phyloP scores from a whole-genome alignment of 495 filamentous ascomycete species.

The Penicillium bovifimosum region DNA sequence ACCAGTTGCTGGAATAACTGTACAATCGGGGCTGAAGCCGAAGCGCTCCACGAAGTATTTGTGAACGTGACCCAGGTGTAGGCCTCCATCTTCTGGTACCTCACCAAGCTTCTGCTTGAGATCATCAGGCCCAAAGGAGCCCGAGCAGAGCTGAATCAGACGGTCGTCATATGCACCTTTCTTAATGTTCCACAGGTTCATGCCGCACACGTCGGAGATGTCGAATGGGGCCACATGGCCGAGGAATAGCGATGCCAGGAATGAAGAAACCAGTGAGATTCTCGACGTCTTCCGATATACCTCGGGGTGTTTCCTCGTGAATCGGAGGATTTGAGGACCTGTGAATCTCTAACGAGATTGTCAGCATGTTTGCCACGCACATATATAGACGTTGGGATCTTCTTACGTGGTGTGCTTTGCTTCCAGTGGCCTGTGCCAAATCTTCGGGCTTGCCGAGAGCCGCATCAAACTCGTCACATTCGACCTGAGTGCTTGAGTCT shows the following conservation, averaged over 20 bases:
- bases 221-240: constrained; percentile 83
- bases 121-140: constrained; percentile 56
- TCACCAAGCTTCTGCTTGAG: constrained; percentile 74
- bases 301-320: constrained; percentile 70
- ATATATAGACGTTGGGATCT: background rate
- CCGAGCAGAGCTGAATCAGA: constrained; percentile 72
- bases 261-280: constrained; percentile 92
- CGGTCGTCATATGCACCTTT: constrained; percentile 64
- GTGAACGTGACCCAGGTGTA: constrained; percentile 65
- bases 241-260: constrained; percentile 86
- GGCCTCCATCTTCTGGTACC: constrained; percentile 74
- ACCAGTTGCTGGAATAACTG: constrained; percentile 80
- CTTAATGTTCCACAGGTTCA: constrained; percentile 93
- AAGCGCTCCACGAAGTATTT: constrained; percentile 72
- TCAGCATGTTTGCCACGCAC: constrained; percentile 16
- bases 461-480: constrained; percentile 84
- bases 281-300: constrained; percentile 74
- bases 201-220: constrained; percentile 91
- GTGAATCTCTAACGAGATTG: constrained; percentile 73
- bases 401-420: constrained; percentile 87
- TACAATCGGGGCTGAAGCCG: constrained; percentile 69
- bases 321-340: constrained; percentile 91
- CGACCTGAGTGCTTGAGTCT: constrained; percentile 84
- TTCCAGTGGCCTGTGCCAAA: constrained; percentile 77
- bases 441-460: constrained; percentile 57